These are phyloP conservation scores for Ophiobolus disseminans DNA, from an alignment of 2,329 filamentous ascomycete species.

Conservation along the genomic window DNA sequence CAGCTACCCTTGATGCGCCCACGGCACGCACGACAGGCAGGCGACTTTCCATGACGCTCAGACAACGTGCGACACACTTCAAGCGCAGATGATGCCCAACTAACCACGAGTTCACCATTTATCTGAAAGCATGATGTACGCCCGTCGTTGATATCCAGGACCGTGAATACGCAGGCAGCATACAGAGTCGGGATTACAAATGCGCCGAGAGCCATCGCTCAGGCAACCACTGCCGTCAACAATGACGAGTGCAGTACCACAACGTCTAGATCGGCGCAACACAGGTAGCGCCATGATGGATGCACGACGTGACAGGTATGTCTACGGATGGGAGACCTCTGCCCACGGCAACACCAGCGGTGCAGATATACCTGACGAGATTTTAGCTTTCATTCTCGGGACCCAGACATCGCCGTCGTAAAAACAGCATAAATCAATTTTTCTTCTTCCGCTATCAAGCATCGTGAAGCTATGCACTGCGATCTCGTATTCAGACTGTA, in stretches of 20 bases:
- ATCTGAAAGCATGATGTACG: background rate
- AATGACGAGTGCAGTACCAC: background rate
- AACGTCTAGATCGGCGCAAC: background rate
- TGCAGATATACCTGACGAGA: no score
- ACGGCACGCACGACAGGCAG: background rate
- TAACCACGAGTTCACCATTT: background rate
- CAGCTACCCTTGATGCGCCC: conserved; percentile 1
- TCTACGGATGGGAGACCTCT: no score
- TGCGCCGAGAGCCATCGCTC: conserved; percentile 17
- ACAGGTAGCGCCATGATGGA: no score
- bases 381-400: no score
- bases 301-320: no score
- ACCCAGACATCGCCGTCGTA: no score
- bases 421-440: no score
- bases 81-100: background rate
- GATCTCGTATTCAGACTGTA: no score
- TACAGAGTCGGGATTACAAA: conserved; percentile 10
- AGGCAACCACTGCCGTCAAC: conserved; percentile 7
- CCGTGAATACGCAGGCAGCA: conserved; percentile 11
- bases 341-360: no score
- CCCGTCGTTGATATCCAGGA: conserved; percentile 10
- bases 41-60: conserved; percentile 1
- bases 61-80: background rate
- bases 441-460: no score
- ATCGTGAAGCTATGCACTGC: no score